These are phyloP conservation scores for Vitis cinerea DNA, from an alignment of 164 flowering plant genomes.

Conservation along the genomic window DNA sequence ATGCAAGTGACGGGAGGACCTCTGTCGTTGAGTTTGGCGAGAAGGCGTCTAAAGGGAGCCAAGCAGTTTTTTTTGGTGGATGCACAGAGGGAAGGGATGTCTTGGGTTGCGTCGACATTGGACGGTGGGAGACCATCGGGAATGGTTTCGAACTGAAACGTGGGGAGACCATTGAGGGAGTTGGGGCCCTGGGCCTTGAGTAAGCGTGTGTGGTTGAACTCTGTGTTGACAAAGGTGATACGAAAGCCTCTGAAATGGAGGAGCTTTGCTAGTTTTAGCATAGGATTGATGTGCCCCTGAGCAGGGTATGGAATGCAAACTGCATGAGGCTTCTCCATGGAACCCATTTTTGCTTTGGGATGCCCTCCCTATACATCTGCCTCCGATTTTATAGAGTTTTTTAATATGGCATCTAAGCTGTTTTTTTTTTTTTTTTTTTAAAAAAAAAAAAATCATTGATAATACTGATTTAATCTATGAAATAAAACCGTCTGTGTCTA, in stretches of 20 bases:
- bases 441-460: no score
- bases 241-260: background rate
- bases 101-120: conserved; percentile 38
- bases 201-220: conserved; percentile 24
- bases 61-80: conserved; percentile 22
- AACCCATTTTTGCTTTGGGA: no score
- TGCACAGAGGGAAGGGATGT: conserved; percentile 27
- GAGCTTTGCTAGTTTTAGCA: conserved; percentile 3
- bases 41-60: conserved; percentile 30
- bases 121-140: conserved; percentile 47
- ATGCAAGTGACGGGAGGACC: conserved; percentile 30
- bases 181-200: background rate
- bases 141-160: conserved; percentile 36
- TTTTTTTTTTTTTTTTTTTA: no score
- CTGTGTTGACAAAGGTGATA: conserved; percentile 10
- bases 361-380: no score
- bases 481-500: no score
- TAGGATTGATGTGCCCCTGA: background rate
- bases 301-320: no score
- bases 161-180: conserved; percentile 11
- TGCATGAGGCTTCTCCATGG: no score
- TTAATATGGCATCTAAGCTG: no score
- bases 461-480: no score
- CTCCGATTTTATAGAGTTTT: no score
- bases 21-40: conserved; percentile 22